Evolutionary conservation across 2,329 filamentous ascomycete genomes (phyloP).

Genomic region (Gnomoniopsis smithogilvyi): DNA sequence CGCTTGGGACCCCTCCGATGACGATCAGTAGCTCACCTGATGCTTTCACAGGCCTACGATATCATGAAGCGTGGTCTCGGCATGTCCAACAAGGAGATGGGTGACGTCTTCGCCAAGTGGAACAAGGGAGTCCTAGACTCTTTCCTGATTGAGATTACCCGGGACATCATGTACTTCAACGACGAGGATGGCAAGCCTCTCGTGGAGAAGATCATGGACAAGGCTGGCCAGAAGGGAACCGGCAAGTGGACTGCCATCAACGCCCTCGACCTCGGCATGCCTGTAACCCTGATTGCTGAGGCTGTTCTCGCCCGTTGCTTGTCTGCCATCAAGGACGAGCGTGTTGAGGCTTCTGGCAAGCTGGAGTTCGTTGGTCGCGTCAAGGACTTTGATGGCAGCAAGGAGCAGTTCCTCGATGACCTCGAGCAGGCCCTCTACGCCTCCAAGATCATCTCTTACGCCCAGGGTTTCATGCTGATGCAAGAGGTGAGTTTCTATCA

Average conservation of each 20-base stretch:
- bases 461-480: constrained; percentile 99
- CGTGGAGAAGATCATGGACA: constrained; percentile 98
- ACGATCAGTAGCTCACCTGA: constrained; percentile 1
- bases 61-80: constrained; percentile 99
- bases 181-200: constrained; percentile 88
- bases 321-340: constrained; percentile 92
- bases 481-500: constrained; percentile 67
- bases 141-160: constrained; percentile 98
- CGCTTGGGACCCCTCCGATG: neutral
- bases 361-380: constrained; percentile 71
- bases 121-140: constrained; percentile 98
- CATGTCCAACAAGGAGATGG: constrained; percentile 88
- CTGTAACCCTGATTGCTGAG: constrained; percentile 96
- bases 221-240: constrained; percentile 98
- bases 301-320: constrained; percentile 93
- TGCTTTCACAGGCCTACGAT: constrained; percentile 76
- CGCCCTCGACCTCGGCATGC: constrained; percentile 96
- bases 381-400: constrained; percentile 83
- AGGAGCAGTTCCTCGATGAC: constrained; percentile 90
- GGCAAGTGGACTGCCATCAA: constrained; percentile 99
- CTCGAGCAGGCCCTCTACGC: constrained; percentile 98
- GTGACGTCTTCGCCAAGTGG: constrained; percentile 91
- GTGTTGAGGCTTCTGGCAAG: constrained; percentile 73
- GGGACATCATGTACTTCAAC: constrained; percentile 97
- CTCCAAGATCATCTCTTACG: constrained; percentile 99